phyloP scores from a whole-genome alignment of 177 flowering plant genomes.

The Tripterygium wilfordii region DNA sequence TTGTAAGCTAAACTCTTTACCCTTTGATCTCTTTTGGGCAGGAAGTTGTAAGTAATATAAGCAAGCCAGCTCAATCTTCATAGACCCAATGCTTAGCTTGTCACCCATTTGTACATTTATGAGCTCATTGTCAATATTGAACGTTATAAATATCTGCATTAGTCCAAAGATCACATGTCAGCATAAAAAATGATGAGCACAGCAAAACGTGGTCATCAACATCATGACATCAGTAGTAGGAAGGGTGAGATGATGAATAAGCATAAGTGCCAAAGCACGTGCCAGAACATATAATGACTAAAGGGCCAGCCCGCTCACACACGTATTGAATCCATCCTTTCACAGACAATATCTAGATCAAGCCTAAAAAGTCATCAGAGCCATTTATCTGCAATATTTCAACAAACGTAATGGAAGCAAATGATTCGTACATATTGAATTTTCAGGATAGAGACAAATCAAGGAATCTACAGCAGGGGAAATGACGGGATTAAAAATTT shows the following conservation, averaged over 20 bases:
- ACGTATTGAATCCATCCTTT: too few relatives aligned
- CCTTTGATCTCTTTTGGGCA: slow-evolving; percentile 60
- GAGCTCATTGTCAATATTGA: slow-evolving; percentile 53
- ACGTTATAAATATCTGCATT: slow-evolving; percentile 39
- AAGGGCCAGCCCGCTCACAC: too few relatives aligned
- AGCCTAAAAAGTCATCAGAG: background rate
- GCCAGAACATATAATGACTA: too few relatives aligned
- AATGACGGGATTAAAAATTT: too few relatives aligned
- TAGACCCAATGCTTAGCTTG: slow-evolving; percentile 35
- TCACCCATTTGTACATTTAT: slow-evolving; percentile 37
- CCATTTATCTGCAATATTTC: background rate
- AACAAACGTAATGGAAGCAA: too few relatives aligned
- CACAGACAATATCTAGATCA: background rate
- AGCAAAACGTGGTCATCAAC: background rate
- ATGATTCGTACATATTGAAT: too few relatives aligned
- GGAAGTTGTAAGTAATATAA: slow-evolving; percentile 67
- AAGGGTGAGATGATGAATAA: too few relatives aligned
- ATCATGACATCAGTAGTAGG: too few relatives aligned
- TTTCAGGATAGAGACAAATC: background rate
- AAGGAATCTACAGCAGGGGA: background rate
- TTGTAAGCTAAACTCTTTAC: slow-evolving; percentile 21
- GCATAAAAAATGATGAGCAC: slow-evolving; percentile 1
- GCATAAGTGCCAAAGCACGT: too few relatives aligned
- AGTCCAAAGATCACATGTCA: slow-evolving; percentile 13
- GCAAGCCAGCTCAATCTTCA: slow-evolving; percentile 79